Evolutionary conservation across 1,284 basidiomycete species (phyloP), one percentile per base, ranked within the genome.

Genomic region (Paramarasmius palmivorus): DNA sequence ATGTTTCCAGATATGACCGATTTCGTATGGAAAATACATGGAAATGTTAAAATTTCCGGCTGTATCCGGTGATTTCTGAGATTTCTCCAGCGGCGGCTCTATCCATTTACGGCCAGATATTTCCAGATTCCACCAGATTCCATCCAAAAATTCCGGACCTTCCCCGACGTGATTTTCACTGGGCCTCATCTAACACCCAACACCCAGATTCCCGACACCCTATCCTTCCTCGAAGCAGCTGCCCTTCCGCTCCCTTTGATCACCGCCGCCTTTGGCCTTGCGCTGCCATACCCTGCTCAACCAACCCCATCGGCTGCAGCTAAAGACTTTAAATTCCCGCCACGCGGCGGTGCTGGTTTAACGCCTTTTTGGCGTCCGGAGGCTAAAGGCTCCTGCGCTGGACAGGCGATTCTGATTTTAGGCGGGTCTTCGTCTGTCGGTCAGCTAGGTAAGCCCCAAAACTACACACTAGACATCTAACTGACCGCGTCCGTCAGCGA

Each of bases 321-420:
- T 6, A 46, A 32, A n/a, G 25, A 19, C 14, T 14, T 72, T 4
- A 74, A 71, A 0, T 63, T 70, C 49, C 52, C 62, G 22, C 52
- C 56, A 2, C 66, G 67, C 0, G 53, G 68, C 29, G 68, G 68
- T 6, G 62, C 64, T 9, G 72, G 68, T 1, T 60, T 73, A n/a
- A 41, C 54, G 49, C 62, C 62, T 42, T 72, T 61, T n/a, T 60
- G 65, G 26, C 57, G 58, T 0, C 65, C 68, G 57, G 56, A 67
- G 2, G 68, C 67, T n/a, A 74, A 73, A 32, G 44, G 25, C 4
- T 10, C 25, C 9, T 74, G 66, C 32, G 39, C 50, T 5, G 57
- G 60, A 4, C 51, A 61, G 9, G 50, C 63, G 22, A 59, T 66
- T 12, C 5, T 68, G 1, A 58, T 69, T 14, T 47, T 66, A 34